These are phyloP conservation scores for Priceomyces medius DNA, from an alignment of 805 yeast species.

Conservation along the genomic window DNA sequence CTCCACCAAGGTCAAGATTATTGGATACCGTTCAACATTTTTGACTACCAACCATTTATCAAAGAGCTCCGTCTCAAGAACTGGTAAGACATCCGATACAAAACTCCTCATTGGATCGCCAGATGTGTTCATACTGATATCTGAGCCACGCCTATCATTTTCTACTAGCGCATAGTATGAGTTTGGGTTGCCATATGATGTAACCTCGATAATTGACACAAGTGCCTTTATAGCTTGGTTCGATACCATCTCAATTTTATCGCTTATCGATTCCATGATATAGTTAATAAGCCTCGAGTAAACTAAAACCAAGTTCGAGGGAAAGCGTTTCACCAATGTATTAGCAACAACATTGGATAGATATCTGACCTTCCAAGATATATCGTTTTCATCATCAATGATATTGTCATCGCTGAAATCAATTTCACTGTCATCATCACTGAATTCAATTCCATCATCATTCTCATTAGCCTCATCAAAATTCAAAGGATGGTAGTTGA, in stretches of 20 bases:
- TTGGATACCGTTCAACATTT: slow-evolving; percentile 20
- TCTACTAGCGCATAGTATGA: slow-evolving; percentile 1
- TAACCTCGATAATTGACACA: slow-evolving; percentile 34
- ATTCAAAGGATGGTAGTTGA: slow-evolving; percentile 32
- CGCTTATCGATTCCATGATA: slow-evolving; percentile 37
- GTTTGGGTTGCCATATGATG: slow-evolving; percentile 9
- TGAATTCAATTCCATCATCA: slow-evolving; percentile 36
- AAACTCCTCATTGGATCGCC: slow-evolving; percentile 20
- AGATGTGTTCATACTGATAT: slow-evolving; percentile 37
- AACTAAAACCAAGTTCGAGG: slow-evolving; percentile 33
- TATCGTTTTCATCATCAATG: slow-evolving; percentile 43
- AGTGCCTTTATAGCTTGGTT: slow-evolving; percentile 48
- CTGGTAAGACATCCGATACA: slow-evolving; percentile 15
- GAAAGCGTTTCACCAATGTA: slow-evolving; percentile 29
- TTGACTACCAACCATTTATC: slow-evolving; percentile 20
- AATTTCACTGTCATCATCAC: slow-evolving; percentile 46
- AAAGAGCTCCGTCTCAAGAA: slow-evolving; percentile 26
- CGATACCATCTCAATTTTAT: slow-evolving; percentile 50
- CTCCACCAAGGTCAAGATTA: slow-evolving; percentile 27
- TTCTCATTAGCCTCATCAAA: slow-evolving; percentile 27
- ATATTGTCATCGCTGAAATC: slow-evolving; percentile 35
- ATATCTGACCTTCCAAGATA: slow-evolving; percentile 60
- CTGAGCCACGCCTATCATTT: slow-evolving; percentile 25
- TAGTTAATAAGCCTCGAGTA: slow-evolving; percentile 28
- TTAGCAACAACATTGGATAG: slow-evolving; percentile 46